Evolutionary conservation across 768 basidiomycete species (phyloP).

Genomic region (Lactarius quietus): DNA sequence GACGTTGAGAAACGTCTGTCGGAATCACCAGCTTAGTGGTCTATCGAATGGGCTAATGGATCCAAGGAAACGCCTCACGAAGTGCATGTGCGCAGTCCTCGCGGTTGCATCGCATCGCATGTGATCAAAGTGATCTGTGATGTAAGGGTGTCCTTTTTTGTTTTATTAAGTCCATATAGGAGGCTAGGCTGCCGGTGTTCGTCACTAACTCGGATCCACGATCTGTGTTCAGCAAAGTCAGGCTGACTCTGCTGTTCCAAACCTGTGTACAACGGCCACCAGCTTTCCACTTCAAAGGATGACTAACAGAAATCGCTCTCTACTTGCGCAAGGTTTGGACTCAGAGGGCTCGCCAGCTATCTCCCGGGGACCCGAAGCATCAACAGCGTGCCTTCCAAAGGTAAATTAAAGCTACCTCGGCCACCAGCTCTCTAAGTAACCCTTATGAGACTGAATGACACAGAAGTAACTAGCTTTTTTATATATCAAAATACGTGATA

Average conservation of each 20-base stretch:
- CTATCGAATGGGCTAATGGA: conserved; percentile 90
- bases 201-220: conserved; percentile 47
- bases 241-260: conserved; percentile 60
- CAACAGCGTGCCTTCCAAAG: conserved; percentile 67
- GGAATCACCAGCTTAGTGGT: conserved; percentile 71
- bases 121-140: conserved; percentile 55
- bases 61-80: conserved; percentile 63
- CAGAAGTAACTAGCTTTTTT: conserved; percentile 76
- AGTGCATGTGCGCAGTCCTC: conserved; percentile 51
- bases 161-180: conserved; percentile 22
- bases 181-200: conserved; percentile 52
- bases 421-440: conserved; percentile 66
- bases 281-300: not conserved
- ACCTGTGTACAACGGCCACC: not conserved
- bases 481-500: conserved; percentile 52
- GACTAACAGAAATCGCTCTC: conserved; percentile 78
- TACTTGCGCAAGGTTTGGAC: conserved; percentile 84
- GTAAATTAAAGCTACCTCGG: conserved; percentile 50
- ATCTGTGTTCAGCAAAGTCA: too few species aligned
- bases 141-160: conserved; percentile 37
- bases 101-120: not conserved
- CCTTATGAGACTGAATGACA: conserved; percentile 79
- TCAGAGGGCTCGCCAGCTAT: conserved; percentile 37
- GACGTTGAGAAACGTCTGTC: conserved; percentile 49
- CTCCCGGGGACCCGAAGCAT: conserved; percentile 43